These are phyloP conservation scores for Candida krabiensis DNA, from an alignment of 805 yeast species.

Conservation along the genomic window DNA sequence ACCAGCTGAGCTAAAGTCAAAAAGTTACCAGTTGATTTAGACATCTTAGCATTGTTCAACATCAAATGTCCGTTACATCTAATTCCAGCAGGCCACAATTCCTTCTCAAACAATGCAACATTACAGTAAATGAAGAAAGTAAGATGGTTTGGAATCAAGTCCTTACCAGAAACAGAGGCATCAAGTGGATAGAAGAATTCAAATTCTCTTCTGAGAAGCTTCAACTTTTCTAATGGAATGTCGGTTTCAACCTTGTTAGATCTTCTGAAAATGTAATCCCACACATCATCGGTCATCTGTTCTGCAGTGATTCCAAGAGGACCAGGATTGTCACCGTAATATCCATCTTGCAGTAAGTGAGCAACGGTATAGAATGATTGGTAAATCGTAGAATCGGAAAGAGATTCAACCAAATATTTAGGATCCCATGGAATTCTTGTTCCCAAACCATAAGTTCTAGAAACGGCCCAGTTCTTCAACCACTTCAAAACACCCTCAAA, in stretches of 20 bases:
- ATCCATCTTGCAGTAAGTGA: constrained; percentile 83
- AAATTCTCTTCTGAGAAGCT: constrained; percentile 84
- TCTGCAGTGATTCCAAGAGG: constrained; percentile 72
- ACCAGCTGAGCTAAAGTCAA: constrained; percentile 84
- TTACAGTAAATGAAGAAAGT: constrained; percentile 93
- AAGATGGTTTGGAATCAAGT: constrained; percentile 94
- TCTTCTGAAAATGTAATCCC: constrained; percentile 84
- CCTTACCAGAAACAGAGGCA: constrained; percentile 90
- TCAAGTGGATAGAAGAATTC: constrained; percentile 97
- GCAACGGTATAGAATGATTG: constrained; percentile 92
- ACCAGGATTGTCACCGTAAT: constrained; percentile 76
- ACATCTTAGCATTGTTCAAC: constrained; percentile 96
- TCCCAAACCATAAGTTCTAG: constrained; percentile 95
- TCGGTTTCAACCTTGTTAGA: constrained; percentile 54
- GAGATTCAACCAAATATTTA: constrained; percentile 86
- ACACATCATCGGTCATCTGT: constrained; percentile 89
- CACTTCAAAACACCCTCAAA: constrained; percentile 93
- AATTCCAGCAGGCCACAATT: constrained; percentile 91
- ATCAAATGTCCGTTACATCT: constrained; percentile 94
- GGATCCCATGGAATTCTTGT: constrained; percentile 96
- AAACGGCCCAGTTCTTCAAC: constrained; percentile 98
- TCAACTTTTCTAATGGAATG: constrained; percentile 67
- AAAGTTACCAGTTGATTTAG: constrained; percentile 96
- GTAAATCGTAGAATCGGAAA: constrained; percentile 94
- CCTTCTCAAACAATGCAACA: constrained; percentile 88